Evolutionary conservation across 257 asterid genomes (phyloP).

Genomic region (Primulina tabacum): DNA sequence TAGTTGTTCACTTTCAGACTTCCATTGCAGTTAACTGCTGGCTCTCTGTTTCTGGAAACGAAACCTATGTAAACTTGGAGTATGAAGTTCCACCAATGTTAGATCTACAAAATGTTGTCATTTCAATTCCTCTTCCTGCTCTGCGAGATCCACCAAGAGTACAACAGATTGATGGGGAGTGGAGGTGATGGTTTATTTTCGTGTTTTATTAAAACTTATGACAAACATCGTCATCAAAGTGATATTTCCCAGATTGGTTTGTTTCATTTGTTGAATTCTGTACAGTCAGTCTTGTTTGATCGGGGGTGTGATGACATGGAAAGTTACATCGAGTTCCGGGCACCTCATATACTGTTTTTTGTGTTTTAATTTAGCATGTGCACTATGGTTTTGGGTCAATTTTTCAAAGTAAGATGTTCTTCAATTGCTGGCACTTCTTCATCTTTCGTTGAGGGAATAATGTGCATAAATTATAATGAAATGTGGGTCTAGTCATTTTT

Average conservation of each 20-base stretch:
- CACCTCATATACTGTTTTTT: neutral
- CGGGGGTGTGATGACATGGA: neutral
- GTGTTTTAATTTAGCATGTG: neutral
- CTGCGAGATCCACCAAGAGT: slow-evolving; percentile 61
- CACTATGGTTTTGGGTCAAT: neutral
- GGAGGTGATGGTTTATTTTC: slow-evolving; percentile 41
- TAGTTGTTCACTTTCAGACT: slow-evolving; percentile 5
- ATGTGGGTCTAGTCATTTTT: neutral
- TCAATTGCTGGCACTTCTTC: neutral
- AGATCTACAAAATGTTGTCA: slow-evolving; percentile 62
- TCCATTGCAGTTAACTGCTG: slow-evolving; percentile 60
- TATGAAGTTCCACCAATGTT: slow-evolving; percentile 57
- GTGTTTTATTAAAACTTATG: neutral
- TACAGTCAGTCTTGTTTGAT: neutral
- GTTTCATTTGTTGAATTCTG: neutral
- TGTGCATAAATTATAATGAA: neutral
- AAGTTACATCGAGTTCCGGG: neutral
- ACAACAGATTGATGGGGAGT: slow-evolving; percentile 66
- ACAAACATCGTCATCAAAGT: neutral
- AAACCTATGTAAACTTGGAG: slow-evolving; percentile 63
- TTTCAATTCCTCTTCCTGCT: slow-evolving; percentile 71
- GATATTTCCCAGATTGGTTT: neutral
- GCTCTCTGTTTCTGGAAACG: slow-evolving; percentile 71
- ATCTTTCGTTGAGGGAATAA: neutral
- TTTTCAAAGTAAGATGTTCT: neutral